Evolutionary conservation across 768 basidiomycete genomes (phyloP), one percentile per base, ranked within the genome.

Genomic region (Psilocybe azurescens): DNA sequence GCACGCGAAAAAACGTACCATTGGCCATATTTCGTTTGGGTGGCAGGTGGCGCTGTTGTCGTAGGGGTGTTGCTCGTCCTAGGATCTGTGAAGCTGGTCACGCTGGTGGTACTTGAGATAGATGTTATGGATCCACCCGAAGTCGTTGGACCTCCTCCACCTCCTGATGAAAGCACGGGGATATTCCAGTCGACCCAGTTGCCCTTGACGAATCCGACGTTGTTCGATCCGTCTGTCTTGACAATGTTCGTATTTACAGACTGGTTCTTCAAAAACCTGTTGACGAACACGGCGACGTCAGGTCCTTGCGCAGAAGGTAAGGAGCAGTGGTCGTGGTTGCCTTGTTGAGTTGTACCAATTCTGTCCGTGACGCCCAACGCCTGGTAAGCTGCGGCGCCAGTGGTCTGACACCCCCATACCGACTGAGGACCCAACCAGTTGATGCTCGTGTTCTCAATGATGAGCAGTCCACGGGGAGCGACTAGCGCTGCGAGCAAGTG

Each of bases 351-450:
- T 63, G 81, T 80, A 28, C 84, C 85, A 75, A 83, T 81, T 28
- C 72, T 67, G 58, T 77, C 74, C 14, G 78, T 39, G 3, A 78
- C 75, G 11, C 83, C 82, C 30, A 86, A 70, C 5, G 83, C 82
- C 64, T 80, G 69, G 70, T 75, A 72, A 86, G 32, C 85, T 73
- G 53, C 75, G 78, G 62, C 78, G 77, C 78, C 82, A 14, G 82
- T 78, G 48, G 73, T 80, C 74, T 81, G 76, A 63, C 81, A 81
- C 1, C 84, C 84, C 69, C 75, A 85, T 6, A 74, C 74, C 36
- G 77, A 78, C 61, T 79, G 72, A 5, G 81, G 79, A 16, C 84
- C 82, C 36, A 86, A 75, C 84, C 84, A 86, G 51, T 78, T 81
- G 60, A 76, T 77, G 50, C 79, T 78, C 8, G 82, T 80, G 71